These are phyloP conservation scores for Dichomitus squalens DNA, from an alignment of 1,284 basidiomycete genomes.

Conservation along the genomic window DNA sequence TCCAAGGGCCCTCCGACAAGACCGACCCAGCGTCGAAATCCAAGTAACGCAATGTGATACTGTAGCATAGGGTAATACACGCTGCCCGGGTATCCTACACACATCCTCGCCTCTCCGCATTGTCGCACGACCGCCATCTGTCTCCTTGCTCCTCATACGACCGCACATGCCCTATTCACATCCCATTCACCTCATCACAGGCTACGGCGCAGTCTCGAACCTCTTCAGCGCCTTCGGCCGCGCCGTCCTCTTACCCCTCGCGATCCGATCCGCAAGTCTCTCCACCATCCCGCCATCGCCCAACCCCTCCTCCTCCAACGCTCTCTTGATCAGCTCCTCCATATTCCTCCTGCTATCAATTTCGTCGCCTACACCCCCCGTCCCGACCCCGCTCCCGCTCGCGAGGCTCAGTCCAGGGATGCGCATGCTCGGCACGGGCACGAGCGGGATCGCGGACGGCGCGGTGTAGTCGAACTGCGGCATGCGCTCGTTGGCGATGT, in stretches of 20 bases:
- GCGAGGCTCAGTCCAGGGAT: conserved; percentile 37
- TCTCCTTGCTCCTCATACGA: too few species aligned
- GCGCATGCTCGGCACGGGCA: conserved; percentile 67
- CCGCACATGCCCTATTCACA: too few species aligned
- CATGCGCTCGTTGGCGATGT: conserved; percentile 92
- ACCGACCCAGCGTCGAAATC: not conserved
- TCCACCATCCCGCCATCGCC: conserved; percentile 54
- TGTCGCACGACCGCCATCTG: not conserved
- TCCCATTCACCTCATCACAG: not conserved
- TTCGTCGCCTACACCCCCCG: conserved; percentile 41
- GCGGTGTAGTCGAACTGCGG: conserved; percentile 58
- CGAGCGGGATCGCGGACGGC: conserved; percentile 44
- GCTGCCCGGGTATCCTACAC: conserved; percentile 14
- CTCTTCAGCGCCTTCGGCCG: conserved; percentile 61
- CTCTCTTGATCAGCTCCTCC: conserved; percentile 83
- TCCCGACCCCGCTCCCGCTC: conserved; percentile 1
- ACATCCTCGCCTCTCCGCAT: not conserved
- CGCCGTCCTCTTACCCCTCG: conserved; percentile 48
- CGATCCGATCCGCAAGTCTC: conserved; percentile 61
- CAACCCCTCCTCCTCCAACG: conserved; percentile 63
- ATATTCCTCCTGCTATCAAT: conserved; percentile 46
- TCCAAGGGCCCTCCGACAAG: not conserved
- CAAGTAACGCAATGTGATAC: not conserved
- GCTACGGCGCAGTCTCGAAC: conserved; percentile 52
- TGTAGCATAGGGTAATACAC: conserved; percentile 1